Conservation (phyloP, 306 rosid species). For the Senna siamea region DNA sequence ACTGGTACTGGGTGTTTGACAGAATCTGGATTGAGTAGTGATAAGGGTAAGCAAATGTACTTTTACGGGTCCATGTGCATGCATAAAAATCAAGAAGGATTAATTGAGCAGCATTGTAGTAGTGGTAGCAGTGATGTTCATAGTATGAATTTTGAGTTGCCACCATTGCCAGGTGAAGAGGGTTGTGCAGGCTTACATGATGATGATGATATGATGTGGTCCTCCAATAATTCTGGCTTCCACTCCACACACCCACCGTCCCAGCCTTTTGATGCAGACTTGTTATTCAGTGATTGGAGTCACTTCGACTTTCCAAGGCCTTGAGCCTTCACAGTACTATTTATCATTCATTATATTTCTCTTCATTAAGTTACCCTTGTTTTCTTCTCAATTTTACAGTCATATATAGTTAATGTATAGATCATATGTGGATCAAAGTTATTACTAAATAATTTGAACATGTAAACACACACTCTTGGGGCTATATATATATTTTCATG, state of each 20-base stretch:
- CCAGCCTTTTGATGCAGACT: constrained; percentile 41
- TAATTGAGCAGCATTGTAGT: constrained; percentile 33
- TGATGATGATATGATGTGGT: constrained; percentile 52
- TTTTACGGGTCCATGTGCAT: too few species aligned
- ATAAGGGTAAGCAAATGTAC: constrained; percentile 37
- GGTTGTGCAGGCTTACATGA: not conserved
- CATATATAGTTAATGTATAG: constrained; percentile 44
- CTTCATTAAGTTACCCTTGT: constrained; percentile 24
- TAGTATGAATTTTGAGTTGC: constrained; percentile 55
- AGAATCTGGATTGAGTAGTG: constrained; percentile 20
- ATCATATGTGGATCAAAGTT: not conserved
- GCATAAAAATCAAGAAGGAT: too few species aligned
- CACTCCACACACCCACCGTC: too few species aligned
- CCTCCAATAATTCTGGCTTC: constrained; percentile 40
- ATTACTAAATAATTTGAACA: constrained; percentile 35
- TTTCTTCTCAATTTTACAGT: constrained; percentile 19
- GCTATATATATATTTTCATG: not conserved
- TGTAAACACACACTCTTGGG: constrained; percentile 26
- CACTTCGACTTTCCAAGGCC: constrained; percentile 70
- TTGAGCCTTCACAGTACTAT: constrained; percentile 3
- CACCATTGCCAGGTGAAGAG: constrained; percentile 76
- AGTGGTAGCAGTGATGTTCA: constrained; percentile 8
- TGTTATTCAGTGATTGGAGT: constrained; percentile 66
- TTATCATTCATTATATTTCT: constrained; percentile 1
- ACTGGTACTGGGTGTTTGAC: constrained; percentile 44